These are phyloP conservation scores for Oryza meyeriana DNA, from an alignment of 176 grass and related monocot genomes.

Conservation along the genomic window DNA sequence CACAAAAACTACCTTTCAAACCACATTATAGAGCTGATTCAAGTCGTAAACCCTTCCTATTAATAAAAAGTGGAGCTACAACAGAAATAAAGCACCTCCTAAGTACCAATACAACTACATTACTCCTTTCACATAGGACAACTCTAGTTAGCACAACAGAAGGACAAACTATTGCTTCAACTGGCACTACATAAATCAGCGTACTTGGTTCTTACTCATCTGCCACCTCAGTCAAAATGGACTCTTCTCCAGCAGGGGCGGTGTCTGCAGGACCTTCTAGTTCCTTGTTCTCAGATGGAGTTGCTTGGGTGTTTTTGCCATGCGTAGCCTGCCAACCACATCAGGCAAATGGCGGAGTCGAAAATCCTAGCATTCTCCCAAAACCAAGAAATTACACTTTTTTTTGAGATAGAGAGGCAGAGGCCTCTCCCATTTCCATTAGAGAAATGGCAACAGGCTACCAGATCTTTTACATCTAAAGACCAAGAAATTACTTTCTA, in stretches of 20 bases:
- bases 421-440: no score
- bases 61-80: background rate
- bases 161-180: background rate
- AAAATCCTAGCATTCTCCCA: background rate
- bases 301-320: slow-evolving; percentile 12
- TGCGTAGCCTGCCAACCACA: slow-evolving; percentile 49
- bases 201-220: slow-evolving; percentile 33
- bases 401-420: no score
- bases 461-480: no score
- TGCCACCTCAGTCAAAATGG: background rate
- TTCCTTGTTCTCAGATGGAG: slow-evolving; percentile 30
- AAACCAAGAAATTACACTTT: background rate
- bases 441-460: no score
- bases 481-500: background rate
- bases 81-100: background rate
- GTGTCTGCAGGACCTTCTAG: background rate
- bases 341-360: background rate
- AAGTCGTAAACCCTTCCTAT: background rate
- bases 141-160: background rate
- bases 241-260: background rate
- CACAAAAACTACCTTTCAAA: background rate
- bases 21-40: background rate
- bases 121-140: background rate
- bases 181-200: background rate
- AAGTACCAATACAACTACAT: background rate